These are phyloP conservation scores for Neoconidiobolus thromboides DNA, from an alignment of 371 early-diverging fungal genomes.

Conservation along the genomic window DNA sequence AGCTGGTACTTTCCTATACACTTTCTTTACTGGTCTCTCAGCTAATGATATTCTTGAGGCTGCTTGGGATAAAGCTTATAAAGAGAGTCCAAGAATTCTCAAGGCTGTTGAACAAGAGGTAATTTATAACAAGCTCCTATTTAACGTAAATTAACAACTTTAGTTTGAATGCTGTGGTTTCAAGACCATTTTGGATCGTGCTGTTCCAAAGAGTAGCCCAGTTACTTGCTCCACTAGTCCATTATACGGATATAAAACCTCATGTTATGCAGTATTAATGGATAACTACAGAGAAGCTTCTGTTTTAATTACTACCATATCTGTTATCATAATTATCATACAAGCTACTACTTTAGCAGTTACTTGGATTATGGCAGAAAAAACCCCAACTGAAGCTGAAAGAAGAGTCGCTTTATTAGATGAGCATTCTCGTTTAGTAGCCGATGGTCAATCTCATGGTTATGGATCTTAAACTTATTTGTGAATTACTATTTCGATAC, in stretches of 20 bases:
- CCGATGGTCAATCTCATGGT: too few relatives aligned
- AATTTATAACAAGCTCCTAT: background rate
- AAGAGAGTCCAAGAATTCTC: constrained; percentile 2
- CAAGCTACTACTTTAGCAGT: background rate
- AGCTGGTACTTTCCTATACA: background rate
- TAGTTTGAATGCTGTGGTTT: constrained; percentile 10
- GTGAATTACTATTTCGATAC: too few relatives aligned
- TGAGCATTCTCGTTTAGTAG: too few relatives aligned
- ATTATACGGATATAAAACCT: constrained; percentile 4
- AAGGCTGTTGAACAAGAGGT: constrained; percentile 8
- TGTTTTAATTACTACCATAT: background rate
- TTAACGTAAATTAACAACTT: background rate
- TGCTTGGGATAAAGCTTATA: constrained; percentile 7
- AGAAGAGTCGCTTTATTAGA: too few relatives aligned
- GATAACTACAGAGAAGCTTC: background rate
- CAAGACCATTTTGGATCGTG: constrained; percentile 4
- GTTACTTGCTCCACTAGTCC: constrained; percentile 6
- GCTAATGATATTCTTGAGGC: constrained; percentile 1
- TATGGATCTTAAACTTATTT: too few relatives aligned
- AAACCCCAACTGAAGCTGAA: background rate
- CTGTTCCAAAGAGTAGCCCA: constrained; percentile 3
- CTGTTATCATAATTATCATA: background rate
- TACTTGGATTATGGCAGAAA: background rate
- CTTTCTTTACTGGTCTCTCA: background rate
- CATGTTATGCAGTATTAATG: constrained; percentile 5